Base-by-base conservation (phyloP, 75 land plant species). In the Azolla pinnata region DNA sequence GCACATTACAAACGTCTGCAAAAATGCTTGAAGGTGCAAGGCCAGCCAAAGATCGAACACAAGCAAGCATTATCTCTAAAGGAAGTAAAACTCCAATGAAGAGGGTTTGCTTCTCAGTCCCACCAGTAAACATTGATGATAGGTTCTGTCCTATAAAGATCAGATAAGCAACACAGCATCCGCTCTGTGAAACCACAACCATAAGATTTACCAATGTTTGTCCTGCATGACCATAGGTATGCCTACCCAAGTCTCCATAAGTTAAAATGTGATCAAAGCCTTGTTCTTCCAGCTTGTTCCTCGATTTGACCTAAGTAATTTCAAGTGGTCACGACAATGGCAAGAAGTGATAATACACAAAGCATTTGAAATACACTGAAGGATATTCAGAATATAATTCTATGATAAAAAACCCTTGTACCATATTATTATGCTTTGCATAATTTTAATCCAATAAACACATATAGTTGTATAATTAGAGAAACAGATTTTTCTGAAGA, bases 21-120 rank as follows among this genome's bases (percentile, higher is more conserved):
- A 87, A 76, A 33, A 79, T 73, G 70, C 88, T 87, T 68, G 85
- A 84, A 1, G 92, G 85, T 2, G 89, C 73, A 24, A 87, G 73
- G 2, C 80, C 55, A 9, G 88, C 55, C 19, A 87, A 65, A 20
- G 89, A 68, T 0, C 78, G 70, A 18, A 87, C 68, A 45, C 70
- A 79, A 33, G 89, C 72, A 2, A 87, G 65, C 5, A 42, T 49
- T n/a, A 87, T 63, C 58, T 87, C 67, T 20, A 79, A 26, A 10
- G 84, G 79, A 10, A 76, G 63, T 9, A 84, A 34, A 33, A 78
- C 19, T 9, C 40, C 33, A 29, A 76, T 71, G 35, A 87, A 69
- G 54, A 63, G 74, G 45, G 75, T 29, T 4, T 65, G 54, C 17
- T 32, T 53, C 1, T 18, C 27, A 1, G 57, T 57, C 48, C 27